Conservation (phyloP, 345 rosid genomes). For the Acer campestre region DNA sequence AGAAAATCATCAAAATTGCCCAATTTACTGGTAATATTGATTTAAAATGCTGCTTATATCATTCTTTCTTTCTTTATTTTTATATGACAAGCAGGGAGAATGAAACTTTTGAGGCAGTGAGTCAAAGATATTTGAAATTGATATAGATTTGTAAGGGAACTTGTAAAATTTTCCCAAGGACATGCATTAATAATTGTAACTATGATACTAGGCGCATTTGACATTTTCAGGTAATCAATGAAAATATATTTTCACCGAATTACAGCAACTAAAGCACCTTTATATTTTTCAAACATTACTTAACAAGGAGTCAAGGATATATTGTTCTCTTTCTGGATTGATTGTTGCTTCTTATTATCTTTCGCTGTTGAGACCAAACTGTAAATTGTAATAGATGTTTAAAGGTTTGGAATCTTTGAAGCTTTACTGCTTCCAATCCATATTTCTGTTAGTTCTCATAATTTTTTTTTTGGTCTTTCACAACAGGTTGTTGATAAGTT, state of each 20-base stretch:
- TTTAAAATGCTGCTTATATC: not conserved
- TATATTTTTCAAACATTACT: not conserved
- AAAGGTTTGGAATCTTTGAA: not conserved
- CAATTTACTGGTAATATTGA: not conserved
- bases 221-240: not conserved
- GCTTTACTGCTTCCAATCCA: not conserved
- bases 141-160: not conserved
- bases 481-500: constrained; percentile 76
- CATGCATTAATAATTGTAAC: not conserved
- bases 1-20: not conserved
- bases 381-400: not conserved
- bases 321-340: not conserved
- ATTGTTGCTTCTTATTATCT: not conserved
- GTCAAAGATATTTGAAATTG: not conserved
- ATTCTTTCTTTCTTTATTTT: not conserved
- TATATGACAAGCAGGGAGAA: not conserved
- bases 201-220: not conserved
- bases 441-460: constrained; percentile 12
- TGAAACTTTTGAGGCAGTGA: not conserved
- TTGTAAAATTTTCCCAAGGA: constrained; percentile 3
- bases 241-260: not conserved
- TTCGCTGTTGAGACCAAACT: not conserved
- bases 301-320: not conserved
- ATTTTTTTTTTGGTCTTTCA: constrained; percentile 4
- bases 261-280: not conserved